Base-by-base conservation (phyloP, 805 yeast genomes). In the Hanseniaspora occidentalis region DNA sequence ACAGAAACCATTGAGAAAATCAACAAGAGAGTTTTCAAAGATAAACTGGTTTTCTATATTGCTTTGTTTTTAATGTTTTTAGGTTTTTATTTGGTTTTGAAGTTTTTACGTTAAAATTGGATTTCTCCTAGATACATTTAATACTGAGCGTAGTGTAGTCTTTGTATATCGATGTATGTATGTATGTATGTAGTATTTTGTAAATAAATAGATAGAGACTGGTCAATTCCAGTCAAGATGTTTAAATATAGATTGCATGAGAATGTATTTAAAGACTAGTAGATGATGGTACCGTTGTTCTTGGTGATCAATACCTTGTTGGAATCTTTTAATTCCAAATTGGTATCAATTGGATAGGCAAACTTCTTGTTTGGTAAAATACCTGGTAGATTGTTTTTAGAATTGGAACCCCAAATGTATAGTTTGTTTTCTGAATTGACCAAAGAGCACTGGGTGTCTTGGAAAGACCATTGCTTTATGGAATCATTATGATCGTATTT, bases 401-500 rank as follows among this genome's bases (percentile, higher is more conserved):
- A 47, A 58, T 88, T 89, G 35, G 76, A 79, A 19, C 98, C 98
- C 85, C 95, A 85, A 4, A 64, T 71, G 29, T 79, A 56, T 17
- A 85, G 79, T 51, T 80, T 85, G 17, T 70, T 70, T 45, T 79
- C 33, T 66, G 58, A 42, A 82, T 60, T 8, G 75, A 73, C 9
- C 79, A 71, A 35, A 79, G 67, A 0, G 66, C 64, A 51, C 88
- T 96, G 45, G 77, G 76, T 14, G 4, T 19, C 13, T 33, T 33
- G 7, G 62, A 60, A 3, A 95, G 94, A 17, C 75, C 65, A 6
- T 71, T 57, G 70, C 84, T 70, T 29, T 64, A 56, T 40, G 61
- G 62, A 38, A 83, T 77, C 60, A 11, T 65, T 60, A 20, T 57
- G 40, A 35, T 62, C 41, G 33, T 57, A 48, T 43, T 56, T 58